These are phyloP conservation scores for Tetracladium marchalianum DNA, from an alignment of 495 filamentous ascomycete genomes.

Conservation along the genomic window DNA sequence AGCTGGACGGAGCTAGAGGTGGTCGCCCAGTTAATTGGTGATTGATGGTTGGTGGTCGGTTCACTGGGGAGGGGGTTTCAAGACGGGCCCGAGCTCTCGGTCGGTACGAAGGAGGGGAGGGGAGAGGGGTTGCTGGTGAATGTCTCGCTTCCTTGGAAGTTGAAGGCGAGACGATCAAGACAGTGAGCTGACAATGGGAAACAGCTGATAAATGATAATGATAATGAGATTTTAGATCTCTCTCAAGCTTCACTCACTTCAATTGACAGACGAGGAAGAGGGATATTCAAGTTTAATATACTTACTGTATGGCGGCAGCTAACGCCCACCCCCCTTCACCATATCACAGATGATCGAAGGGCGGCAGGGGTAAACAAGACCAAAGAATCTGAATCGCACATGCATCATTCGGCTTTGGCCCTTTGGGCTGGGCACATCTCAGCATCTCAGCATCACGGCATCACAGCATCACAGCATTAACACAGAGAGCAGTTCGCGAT, in stretches of 20 bases:
- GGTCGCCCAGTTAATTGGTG: not conserved
- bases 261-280: too few species aligned
- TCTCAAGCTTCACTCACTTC: too few species aligned
- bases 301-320: too few species aligned
- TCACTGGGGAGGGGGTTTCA: not conserved
- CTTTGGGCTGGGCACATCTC: too few species aligned
- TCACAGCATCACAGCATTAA: too few species aligned
- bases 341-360: not conserved
- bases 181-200: not conserved
- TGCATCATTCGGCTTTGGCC: too few species aligned
- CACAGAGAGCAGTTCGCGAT: too few species aligned
- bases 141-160: not conserved
- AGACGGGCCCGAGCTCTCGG: conserved; percentile 1
- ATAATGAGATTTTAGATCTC: too few species aligned
- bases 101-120: conserved; percentile 1
- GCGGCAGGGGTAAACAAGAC: too few species aligned
- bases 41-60: not conserved
- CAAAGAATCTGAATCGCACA: not conserved
- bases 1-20: not conserved
- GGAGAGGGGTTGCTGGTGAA: not conserved
- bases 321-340: too few species aligned
- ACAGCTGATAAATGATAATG: not conserved
- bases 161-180: not conserved
- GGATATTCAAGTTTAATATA: too few species aligned
- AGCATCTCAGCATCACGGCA: too few species aligned